Evolutionary conservation across 202 grass and related monocot species (phyloP), one percentile per base, ranked within the genome.

Genomic region (Setaria viridis): DNA sequence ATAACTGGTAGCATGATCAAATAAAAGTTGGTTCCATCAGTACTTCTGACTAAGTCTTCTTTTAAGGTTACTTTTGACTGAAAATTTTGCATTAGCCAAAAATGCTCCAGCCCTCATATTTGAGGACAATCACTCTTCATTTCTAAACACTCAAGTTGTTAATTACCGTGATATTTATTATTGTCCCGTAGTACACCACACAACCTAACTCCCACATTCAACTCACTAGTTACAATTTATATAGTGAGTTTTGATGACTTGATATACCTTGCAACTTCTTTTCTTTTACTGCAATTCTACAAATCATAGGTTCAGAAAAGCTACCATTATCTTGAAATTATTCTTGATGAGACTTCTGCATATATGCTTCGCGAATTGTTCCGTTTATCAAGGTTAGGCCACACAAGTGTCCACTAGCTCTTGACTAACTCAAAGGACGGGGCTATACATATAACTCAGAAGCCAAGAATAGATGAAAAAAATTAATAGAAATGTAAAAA

Each of bases 351-450:
- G 69, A 76, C 54, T 11, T 66, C 41, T 47, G 69, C 41, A 85
- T 85, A 85, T 62, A 80, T 85, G 87, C 82, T 51, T 80, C 85
- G 4, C 21, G 74, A 75, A 75, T 67, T 62, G 62, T 50, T 32
- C 68, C 56, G 16, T 84, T 50, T 68, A 67, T 74, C 74, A 77
- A 81, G 70, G 53, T 76, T 59, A 62, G 70, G 51, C 48, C 53
- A 78, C 6, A 57, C 46, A 73, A 56, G 21, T 79, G 81, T 41
- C 59, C 69, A 20, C 48, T 75, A 63, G n/a, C 87, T 89, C 77
- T 70, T 89, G 70, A 45, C 51, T 81, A 43, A 42, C 51, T 17
- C 50, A 80, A 85, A 80, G 82, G 82, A 11, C 82, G 75, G 43
- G 11, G 30, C 16, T 17, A 43, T 14, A 19, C 20, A 57, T 45